These are phyloP conservation scores for Diaporthe amygdali DNA, from an alignment of 2,329 filamentous ascomycete species.

Conservation along the genomic window DNA sequence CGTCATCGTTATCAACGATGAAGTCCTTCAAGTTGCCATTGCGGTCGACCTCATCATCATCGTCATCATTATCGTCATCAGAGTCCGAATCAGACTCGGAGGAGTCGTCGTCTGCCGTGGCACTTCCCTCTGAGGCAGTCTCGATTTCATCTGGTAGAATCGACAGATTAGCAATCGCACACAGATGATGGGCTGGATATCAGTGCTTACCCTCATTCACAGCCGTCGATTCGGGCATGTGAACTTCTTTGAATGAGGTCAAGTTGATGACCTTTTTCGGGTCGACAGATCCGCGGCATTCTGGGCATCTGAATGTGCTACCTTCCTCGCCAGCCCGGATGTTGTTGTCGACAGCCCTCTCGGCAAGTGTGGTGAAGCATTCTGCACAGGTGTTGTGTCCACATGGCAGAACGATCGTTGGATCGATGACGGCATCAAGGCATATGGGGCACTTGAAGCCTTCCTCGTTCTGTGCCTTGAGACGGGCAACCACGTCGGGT, in stretches of 20 bases:
- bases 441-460: slow-evolving; percentile 84
- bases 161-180: no score
- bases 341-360: slow-evolving; percentile 58
- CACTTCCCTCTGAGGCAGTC: slow-evolving; percentile 20
- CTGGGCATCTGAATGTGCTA: slow-evolving; percentile 69
- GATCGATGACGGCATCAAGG: slow-evolving; percentile 76
- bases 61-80: slow-evolving; percentile 37
- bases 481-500: slow-evolving; percentile 66
- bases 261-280: slow-evolving; percentile 76
- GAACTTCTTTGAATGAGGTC: slow-evolving; percentile 73
- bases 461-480: slow-evolving; percentile 54
- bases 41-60: slow-evolving; percentile 40
- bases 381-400: slow-evolving; percentile 81
- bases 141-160: slow-evolving; percentile 21
- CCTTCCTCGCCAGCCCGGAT: slow-evolving; percentile 66
- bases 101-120: slow-evolving; percentile 25
- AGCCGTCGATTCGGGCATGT: slow-evolving; percentile 61
- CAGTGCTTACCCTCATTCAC: slow-evolving; percentile 26
- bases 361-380: slow-evolving; percentile 74
- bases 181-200: no score
- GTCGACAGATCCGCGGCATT: slow-evolving; percentile 73
- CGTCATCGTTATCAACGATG: slow-evolving; percentile 51
- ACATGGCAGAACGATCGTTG: slow-evolving; percentile 80
- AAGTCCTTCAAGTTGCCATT: slow-evolving; percentile 57
- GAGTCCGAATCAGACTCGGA: slow-evolving; percentile 27